These are phyloP conservation scores for Penicillium sclerotigenum DNA, from an alignment of 2,329 filamentous ascomycete genomes.

Conservation along the genomic window DNA sequence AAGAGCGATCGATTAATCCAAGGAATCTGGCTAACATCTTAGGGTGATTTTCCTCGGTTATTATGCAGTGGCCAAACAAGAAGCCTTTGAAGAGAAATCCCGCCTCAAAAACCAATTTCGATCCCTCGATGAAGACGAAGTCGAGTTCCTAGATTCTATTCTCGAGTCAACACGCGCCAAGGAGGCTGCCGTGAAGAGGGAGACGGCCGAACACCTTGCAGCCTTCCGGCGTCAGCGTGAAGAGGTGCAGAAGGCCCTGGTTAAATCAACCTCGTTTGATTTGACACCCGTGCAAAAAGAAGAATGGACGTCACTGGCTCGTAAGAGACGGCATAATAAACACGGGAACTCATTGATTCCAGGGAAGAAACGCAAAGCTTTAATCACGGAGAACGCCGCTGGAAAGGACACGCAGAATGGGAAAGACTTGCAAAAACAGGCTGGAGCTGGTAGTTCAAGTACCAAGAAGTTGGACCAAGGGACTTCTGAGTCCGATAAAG, in stretches of 20 bases:
- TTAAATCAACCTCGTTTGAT: constrained; percentile 38
- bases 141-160: constrained; percentile 55
- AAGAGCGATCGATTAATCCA: background rate
- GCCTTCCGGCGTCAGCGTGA: constrained; percentile 59
- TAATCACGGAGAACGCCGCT: constrained; percentile 23
- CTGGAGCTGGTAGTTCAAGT: constrained; percentile 4
- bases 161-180: constrained; percentile 56
- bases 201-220: constrained; percentile 59
- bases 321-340: constrained; percentile 54
- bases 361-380: constrained; percentile 45
- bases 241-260: constrained; percentile 53
- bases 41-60: constrained; percentile 30
- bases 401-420: constrained; percentile 1
- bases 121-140: constrained; percentile 50
- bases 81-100: constrained; percentile 51
- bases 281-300: constrained; percentile 38
- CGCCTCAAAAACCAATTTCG: constrained; percentile 52
- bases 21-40: constrained; percentile 38
- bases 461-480: background rate
- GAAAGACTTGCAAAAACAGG: constrained; percentile 9
- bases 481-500: background rate
- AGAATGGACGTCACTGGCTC: constrained; percentile 50
- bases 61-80: constrained; percentile 47
- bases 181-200: constrained; percentile 56
- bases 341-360: constrained; percentile 40